These are phyloP conservation scores for Strombidium stylifer DNA, from an alignment of 73 alveolate genomes.

Conservation along the genomic window DNA sequence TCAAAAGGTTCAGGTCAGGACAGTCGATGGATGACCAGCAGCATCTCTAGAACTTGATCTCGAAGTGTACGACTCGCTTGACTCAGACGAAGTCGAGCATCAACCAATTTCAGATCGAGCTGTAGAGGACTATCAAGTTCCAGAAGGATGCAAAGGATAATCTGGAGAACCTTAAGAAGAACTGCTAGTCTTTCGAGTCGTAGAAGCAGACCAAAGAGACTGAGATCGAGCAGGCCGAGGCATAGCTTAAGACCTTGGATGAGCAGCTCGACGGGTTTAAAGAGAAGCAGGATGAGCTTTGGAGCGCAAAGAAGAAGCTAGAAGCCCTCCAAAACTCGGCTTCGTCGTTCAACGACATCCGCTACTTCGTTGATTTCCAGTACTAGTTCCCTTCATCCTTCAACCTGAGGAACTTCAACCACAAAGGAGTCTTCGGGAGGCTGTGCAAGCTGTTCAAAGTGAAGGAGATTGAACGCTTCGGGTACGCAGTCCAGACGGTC, in stretches of 20 bases:
- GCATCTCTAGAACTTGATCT: too few relatives aligned
- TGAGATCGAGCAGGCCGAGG: conserved; percentile 40
- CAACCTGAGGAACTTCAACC: conserved; percentile 83
- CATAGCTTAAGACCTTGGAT: conserved; percentile 16
- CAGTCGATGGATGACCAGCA: conserved; percentile 57
- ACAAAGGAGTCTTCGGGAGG: conserved; percentile 86
- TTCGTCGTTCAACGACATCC: conserved; percentile 39
- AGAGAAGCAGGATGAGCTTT: conserved; percentile 42
- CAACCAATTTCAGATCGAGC: conserved; percentile 53
- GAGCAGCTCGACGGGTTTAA: neutral
- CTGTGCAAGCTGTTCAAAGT: conserved; percentile 86
- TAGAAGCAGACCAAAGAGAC: neutral
- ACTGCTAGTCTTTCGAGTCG: neutral
- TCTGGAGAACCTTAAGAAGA: conserved; percentile 45
- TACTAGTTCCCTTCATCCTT: conserved; percentile 82
- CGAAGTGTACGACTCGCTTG: too few relatives aligned
- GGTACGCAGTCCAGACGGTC: conserved; percentile 84
- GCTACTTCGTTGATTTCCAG: conserved; percentile 44
- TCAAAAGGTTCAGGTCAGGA: conserved; percentile 48
- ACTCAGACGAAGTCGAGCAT: conserved; percentile 67
- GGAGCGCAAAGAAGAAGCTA: conserved; percentile 26
- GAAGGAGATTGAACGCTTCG: conserved; percentile 73
- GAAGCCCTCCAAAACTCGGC: too few relatives aligned
- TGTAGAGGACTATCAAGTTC: conserved; percentile 44
- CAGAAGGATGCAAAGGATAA: conserved; percentile 36